Evolutionary conservation across 1,284 basidiomycete species (phyloP).

Genomic region (Irpex lacteus): DNA sequence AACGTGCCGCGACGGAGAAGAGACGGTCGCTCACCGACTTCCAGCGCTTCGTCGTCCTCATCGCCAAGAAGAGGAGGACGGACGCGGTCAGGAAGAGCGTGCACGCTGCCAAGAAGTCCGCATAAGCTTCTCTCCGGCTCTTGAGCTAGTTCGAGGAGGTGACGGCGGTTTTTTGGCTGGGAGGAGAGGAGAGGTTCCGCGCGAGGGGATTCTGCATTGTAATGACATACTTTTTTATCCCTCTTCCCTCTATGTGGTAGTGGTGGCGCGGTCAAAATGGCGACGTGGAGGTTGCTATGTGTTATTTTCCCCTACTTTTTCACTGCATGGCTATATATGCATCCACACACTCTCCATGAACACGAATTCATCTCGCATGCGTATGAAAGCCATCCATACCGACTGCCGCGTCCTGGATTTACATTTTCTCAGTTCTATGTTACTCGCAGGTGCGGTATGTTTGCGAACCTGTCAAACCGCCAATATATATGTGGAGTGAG

Average conservation of each 20-base stretch:
- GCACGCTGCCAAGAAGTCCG: slow-evolving; percentile 19
- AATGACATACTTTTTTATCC: neutral
- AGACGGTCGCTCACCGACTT: slow-evolving; percentile 88
- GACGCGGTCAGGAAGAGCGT: slow-evolving; percentile 69
- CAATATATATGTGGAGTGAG: too few species aligned
- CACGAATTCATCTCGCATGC: slow-evolving; percentile 11
- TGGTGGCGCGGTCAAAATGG: slow-evolving; percentile 11
- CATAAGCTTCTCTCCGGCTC: slow-evolving; percentile 1
- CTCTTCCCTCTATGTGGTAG: slow-evolving; percentile 7
- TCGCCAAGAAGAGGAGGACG: slow-evolving; percentile 74
- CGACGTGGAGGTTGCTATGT: slow-evolving; percentile 3
- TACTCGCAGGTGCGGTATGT: too few species aligned
- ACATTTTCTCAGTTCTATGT: too few species aligned
- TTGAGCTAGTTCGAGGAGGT: neutral
- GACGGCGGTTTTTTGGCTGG: neutral
- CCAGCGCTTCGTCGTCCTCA: slow-evolving; percentile 78
- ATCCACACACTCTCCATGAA: slow-evolving; percentile 10
- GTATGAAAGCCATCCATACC: neutral
- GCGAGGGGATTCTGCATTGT: neutral
- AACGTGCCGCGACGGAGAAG: slow-evolving; percentile 74
- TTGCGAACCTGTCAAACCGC: too few species aligned
- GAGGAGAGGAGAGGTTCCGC: neutral
- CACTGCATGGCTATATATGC: slow-evolving; percentile 1
- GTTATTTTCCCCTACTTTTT: slow-evolving; percentile 5
- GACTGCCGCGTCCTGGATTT: too few species aligned